Conservation (phyloP, 352 stramenopile genomes). For the Phytopythium sindhum region DNA sequence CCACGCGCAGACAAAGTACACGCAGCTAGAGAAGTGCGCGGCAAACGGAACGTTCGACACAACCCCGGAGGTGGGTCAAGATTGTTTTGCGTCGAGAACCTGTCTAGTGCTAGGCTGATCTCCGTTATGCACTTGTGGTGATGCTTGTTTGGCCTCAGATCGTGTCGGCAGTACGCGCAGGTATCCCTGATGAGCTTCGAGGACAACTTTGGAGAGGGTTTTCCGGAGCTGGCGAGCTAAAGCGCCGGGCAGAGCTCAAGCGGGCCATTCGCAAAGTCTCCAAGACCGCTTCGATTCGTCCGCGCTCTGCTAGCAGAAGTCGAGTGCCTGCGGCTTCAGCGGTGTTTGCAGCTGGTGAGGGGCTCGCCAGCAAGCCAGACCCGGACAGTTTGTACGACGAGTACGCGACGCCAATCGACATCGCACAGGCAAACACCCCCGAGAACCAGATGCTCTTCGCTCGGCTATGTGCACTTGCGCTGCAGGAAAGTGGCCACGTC, state of each 20-base stretch:
- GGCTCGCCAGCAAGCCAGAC: conserved; percentile 5
- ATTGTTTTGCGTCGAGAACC: not conserved
- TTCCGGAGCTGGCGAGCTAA: conserved; percentile 53
- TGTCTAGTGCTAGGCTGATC: not conserved
- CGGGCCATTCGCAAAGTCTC: conserved; percentile 41
- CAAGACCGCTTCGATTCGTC: conserved; percentile 43
- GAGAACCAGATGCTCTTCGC: conserved; percentile 69
- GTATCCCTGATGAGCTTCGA: conserved; percentile 74
- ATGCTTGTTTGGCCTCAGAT: conserved; percentile 33
- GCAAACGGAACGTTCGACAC: conserved; percentile 53
- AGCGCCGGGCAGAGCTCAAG: conserved; percentile 59
- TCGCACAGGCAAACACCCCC: conserved; percentile 29
- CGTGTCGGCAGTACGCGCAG: conserved; percentile 65
- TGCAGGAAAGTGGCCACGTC: conserved; percentile 37
- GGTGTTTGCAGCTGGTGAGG: not conserved
- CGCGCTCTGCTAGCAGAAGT: conserved; percentile 2
- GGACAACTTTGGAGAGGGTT: conserved; percentile 76
- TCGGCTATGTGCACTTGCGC: conserved; percentile 46
- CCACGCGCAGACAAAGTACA: conserved; percentile 81
- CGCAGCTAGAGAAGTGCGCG: conserved; percentile 75
- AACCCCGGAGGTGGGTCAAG: conserved; percentile 48
- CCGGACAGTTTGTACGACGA: conserved; percentile 40
- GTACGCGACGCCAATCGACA: conserved; percentile 38
- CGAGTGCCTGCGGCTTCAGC: conserved; percentile 5
- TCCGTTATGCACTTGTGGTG: not conserved